Evolutionary conservation across 208 protist species (phyloP), one percentile per base, ranked within the genome.

Genomic region (Strigomonas culicis): DNA sequence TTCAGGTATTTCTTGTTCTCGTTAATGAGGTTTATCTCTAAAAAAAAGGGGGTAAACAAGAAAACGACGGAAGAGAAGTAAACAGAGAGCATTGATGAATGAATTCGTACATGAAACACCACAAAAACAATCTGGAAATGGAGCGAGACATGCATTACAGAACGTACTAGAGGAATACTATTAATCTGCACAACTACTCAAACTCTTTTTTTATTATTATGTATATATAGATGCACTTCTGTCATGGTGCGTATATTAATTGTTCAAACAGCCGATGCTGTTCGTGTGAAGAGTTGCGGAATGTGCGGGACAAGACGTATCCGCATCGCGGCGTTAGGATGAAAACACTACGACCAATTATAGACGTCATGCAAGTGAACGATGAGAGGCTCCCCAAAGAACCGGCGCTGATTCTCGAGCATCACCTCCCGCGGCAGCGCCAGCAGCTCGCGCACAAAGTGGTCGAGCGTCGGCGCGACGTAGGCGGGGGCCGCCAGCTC

Each of bases 381-480:
- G n/a, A 86, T 84, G 47, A 90, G 89, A 6, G 80, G 83, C 77
- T 81, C 83, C 0, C 86, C 84, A 59, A 83, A 82, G 61, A 85
- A 91, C 1, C 71, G 72, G 30, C 47, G 57, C 63, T 85, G 88
- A 60, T 89, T 77, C 62, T 93, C 78, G 57, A 89, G 27, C 31
- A 96, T 28, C 6, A 79, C 85, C 0, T 51, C 32, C 66, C 90
- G 78, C 10, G 86, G 86, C 61, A 93, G 93, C 13, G 85, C 82
- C 24, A 93, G 72, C 47, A 92, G 66, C 63, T 96, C 86, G 4
- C 86, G 79, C 11, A 93, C 60, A 80, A 96, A 96, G 68, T 96
- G 90, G 60, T 93, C 86, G 27, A 93, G 57, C n/a, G 86, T 91
- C 6, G 90, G 90, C 2, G 85, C 82, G 1, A 96, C 74, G 70